These are phyloP conservation scores for Stereocaulon alpinum DNA, from an alignment of 495 filamentous ascomycete genomes.

Conservation along the genomic window DNA sequence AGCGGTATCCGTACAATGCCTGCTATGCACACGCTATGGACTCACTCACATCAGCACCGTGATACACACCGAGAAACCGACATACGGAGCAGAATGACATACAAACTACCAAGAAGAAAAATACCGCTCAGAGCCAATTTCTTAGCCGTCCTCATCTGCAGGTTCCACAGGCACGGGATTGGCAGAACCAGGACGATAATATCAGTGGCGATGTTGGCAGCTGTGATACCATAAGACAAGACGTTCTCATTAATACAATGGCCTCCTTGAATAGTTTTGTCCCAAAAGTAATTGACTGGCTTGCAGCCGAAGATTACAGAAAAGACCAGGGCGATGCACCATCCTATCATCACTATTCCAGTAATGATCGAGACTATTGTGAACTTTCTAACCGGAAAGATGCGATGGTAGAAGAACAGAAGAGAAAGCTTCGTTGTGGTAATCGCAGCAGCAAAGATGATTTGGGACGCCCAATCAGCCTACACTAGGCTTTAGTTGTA, in stretches of 20 bases:
- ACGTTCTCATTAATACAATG: slow-evolving; percentile 39
- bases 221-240: slow-evolving; percentile 21
- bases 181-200: slow-evolving; percentile 32
- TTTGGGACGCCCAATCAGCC: slow-evolving; percentile 5
- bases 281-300: slow-evolving; percentile 44
- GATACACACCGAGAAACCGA: background rate
- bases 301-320: slow-evolving; percentile 39
- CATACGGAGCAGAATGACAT: background rate
- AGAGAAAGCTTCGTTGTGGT: slow-evolving; percentile 29
- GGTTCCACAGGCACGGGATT: slow-evolving; percentile 34
- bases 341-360: slow-evolving; percentile 29
- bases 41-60: background rate
- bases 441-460: slow-evolving; percentile 4
- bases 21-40: slow-evolving; percentile 14
- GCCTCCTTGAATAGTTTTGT: slow-evolving; percentile 36
- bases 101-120: slow-evolving; percentile 21
- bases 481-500: background rate
- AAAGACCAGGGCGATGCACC: slow-evolving; percentile 34
- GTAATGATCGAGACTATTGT: slow-evolving; percentile 26
- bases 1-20: slow-evolving; percentile 18
- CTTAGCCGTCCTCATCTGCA: slow-evolving; percentile 29
- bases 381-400: slow-evolving; percentile 30
- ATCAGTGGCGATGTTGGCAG: slow-evolving; percentile 27
- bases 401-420: slow-evolving; percentile 36
- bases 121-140: slow-evolving; percentile 22